A percentile compares a stretch with the other conserved stretches of the same genome.
Evolutionary conservation across 139 green algal genomes (phyloP).

Genomic region (Coccomyxa sp.): DNA sequence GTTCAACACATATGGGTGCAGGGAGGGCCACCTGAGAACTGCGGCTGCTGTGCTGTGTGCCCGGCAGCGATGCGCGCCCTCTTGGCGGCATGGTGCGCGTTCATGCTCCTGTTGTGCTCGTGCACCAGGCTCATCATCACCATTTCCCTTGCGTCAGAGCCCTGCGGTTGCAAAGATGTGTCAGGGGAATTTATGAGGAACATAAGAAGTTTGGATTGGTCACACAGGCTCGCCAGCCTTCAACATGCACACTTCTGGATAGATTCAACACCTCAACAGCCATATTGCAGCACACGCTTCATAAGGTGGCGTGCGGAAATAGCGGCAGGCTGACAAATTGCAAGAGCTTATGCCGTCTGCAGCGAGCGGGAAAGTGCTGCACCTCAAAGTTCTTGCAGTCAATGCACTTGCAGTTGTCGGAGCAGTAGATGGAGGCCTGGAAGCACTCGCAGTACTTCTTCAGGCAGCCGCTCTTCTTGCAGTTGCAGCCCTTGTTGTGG

Average conservation of each 20-base stretch:
- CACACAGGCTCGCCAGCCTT: no score
- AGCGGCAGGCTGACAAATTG: no score
- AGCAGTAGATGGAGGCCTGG: slow-evolving; percentile 71
- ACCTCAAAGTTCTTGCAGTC: slow-evolving; percentile 88
- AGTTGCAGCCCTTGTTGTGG: slow-evolving; percentile 90
- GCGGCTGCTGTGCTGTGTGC: neutral
- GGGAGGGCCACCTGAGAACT: neutral
- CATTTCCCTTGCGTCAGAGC: slow-evolving; percentile 26
- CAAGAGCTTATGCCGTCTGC: no score
- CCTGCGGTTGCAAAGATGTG: slow-evolving; percentile 20
- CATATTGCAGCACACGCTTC: no score
- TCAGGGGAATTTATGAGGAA: no score
- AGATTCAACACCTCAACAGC: neutral
- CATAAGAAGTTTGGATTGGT: no score
- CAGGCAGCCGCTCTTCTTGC: slow-evolving; percentile 76
- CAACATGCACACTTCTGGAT: no score
- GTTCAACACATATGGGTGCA: no score
- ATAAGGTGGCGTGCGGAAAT: no score
- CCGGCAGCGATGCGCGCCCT: neutral
- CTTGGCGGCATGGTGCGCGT: neutral
- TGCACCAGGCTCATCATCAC: slow-evolving; percentile 10
- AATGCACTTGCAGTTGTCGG: slow-evolving; percentile 81
- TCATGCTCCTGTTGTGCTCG: neutral
- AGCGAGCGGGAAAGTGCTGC: neutral
- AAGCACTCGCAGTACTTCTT: slow-evolving; percentile 79